Evolutionary conservation across 768 basidiomycete species (phyloP).

Genomic region (Leccinum ochraceum): DNA sequence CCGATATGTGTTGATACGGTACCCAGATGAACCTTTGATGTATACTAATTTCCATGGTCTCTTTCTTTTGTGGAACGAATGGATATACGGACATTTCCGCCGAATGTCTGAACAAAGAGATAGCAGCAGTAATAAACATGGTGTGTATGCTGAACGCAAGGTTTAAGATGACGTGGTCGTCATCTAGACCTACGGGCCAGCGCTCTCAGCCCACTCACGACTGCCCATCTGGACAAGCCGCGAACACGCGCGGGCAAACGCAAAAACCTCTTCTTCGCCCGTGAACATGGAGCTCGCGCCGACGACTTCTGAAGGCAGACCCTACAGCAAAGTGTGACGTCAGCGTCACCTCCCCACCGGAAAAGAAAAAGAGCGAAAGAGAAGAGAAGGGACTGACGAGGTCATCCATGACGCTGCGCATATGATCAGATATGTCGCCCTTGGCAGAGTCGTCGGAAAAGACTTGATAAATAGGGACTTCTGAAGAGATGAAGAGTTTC

Average conservation of each 20-base stretch:
- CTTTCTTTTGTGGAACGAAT: conserved; percentile 7
- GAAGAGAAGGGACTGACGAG: conserved; percentile 52
- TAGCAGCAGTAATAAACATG: background rate
- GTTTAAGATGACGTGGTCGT: background rate
- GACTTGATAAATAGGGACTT: conserved; percentile 87
- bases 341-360: background rate
- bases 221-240: conserved; percentile 89
- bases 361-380: too few species aligned
- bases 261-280: conserved; percentile 96
- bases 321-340: conserved; percentile 43
- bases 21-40: conserved; percentile 20
- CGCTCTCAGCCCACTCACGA: conserved; percentile 72
- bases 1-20: conserved; percentile 23
- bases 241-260: conserved; percentile 92
- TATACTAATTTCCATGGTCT: conserved; percentile 24
- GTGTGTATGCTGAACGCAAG: background rate
- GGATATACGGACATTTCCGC: conserved; percentile 1
- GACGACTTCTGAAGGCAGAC: conserved; percentile 72
- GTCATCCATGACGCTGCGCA: conserved; percentile 94
- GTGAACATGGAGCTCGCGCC: conserved; percentile 89
- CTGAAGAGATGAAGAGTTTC: conserved; percentile 88
- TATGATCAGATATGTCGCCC: conserved; percentile 69
- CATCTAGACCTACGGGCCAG: conserved; percentile 25
- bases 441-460: conserved; percentile 72
- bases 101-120: background rate